phyloP scores from a whole-genome alignment of 306 rosid genomes.

The Vigna reflexopilosa region DNA sequence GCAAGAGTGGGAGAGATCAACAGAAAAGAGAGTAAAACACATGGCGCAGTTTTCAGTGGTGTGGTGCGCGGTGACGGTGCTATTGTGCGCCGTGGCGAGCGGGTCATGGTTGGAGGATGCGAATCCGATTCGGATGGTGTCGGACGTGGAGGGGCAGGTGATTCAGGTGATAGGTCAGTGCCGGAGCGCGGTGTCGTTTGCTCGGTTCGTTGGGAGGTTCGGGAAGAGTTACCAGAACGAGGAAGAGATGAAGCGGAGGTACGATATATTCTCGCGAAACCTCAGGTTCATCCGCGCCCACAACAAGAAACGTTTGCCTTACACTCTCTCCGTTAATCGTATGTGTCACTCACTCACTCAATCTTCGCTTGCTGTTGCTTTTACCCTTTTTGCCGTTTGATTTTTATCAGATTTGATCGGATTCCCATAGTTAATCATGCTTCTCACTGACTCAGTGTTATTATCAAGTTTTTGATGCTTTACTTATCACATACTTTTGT shows the following conservation, averaged over 20 bases:
- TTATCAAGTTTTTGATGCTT: too few relatives aligned
- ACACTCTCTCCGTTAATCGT: constrained; percentile 75
- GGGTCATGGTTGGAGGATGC: constrained; percentile 59
- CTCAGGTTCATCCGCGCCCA: constrained; percentile 60
- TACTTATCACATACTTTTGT: too few relatives aligned
- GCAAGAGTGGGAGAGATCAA: neutral
- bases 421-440: neutral
- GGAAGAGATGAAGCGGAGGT: constrained; percentile 71
- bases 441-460: too few relatives aligned
- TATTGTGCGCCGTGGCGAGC: constrained; percentile 54
- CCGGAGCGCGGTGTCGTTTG: constrained; percentile 60
- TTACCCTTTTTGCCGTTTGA: neutral
- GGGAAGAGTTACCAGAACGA: constrained; percentile 66
- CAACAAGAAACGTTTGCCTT: constrained; percentile 63
- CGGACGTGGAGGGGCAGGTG: constrained; percentile 61
- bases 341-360: constrained; percentile 34
- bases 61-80: constrained; percentile 46
- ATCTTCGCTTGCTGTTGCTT: neutral
- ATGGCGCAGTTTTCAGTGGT: constrained; percentile 58
- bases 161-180: constrained; percentile 60
- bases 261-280: constrained; percentile 61
- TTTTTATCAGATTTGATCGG: neutral
- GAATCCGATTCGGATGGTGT: constrained; percentile 67
- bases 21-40: neutral
- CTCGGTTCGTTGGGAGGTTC: constrained; percentile 70